phyloP scores from a whole-genome alignment of 1,139 yeast species.

The Diutina ranongensis region DNA sequence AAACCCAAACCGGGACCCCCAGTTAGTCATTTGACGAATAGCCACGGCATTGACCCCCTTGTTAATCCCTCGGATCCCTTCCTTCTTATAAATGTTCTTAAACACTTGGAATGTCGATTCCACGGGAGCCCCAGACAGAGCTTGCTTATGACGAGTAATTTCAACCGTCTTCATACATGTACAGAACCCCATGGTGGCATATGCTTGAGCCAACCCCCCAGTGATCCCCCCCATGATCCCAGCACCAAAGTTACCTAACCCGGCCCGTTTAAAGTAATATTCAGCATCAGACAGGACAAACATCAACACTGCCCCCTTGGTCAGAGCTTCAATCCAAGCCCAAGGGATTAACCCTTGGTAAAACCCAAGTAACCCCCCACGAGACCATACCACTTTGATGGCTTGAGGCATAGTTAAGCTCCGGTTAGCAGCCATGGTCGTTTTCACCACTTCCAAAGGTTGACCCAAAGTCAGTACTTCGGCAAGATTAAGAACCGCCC shows the following conservation, averaged over 20 bases:
- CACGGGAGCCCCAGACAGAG: slow-evolving; percentile 52
- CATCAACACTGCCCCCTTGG: slow-evolving; percentile 94
- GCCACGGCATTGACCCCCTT: slow-evolving; percentile 99
- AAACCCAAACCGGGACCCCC: slow-evolving; percentile 97
- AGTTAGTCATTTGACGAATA: slow-evolving; percentile 94
- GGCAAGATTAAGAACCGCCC: slow-evolving; percentile 86
- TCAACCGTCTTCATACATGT: slow-evolving; percentile 98
- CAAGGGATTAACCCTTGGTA: slow-evolving; percentile 97
- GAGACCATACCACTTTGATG: slow-evolving; percentile 68
- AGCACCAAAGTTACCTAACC: slow-evolving; percentile 60
- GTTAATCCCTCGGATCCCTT: slow-evolving; percentile 90
- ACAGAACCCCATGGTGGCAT: slow-evolving; percentile 93
- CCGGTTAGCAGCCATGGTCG: slow-evolving; percentile 98
- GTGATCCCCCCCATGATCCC: slow-evolving; percentile 94
- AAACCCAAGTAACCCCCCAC: slow-evolving; percentile 88
- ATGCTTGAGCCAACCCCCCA: slow-evolving; percentile 96
- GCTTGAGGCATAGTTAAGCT: slow-evolving; percentile 57
- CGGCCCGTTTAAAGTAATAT: slow-evolving; percentile 54
- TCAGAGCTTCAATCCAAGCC: slow-evolving; percentile 99
- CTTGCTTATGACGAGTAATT: slow-evolving; percentile 82
- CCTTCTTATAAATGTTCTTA: slow-evolving; percentile 67
- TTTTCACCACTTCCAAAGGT: slow-evolving; percentile 89
- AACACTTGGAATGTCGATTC: slow-evolving; percentile 82
- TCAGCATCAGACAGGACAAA: slow-evolving; percentile 92
- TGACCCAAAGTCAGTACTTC: slow-evolving; percentile 95